phyloP scores from a whole-genome alignment of 441 rosid species.

The Jatropha multifida region DNA sequence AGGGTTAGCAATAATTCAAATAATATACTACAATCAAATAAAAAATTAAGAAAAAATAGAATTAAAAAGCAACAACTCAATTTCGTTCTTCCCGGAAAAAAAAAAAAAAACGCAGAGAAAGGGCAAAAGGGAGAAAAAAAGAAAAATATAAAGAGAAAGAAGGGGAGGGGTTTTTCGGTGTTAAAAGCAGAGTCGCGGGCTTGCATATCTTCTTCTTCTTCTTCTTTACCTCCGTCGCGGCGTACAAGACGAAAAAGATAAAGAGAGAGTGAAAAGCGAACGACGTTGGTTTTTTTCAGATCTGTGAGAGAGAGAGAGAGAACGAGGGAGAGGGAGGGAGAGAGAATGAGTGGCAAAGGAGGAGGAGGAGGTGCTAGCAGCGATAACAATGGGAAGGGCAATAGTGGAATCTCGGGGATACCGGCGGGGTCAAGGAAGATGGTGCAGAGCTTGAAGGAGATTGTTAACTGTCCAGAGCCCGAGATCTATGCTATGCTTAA shows the following conservation, averaged over 20 bases:
- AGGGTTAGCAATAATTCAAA: too few relatives aligned
- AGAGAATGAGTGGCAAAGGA: slow-evolving; percentile 56
- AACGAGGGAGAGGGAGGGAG: slow-evolving; percentile 42
- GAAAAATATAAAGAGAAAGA: neutral
- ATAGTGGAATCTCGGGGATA: slow-evolving; percentile 57
- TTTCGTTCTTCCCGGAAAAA: too few relatives aligned
- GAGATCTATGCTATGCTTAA: slow-evolving; percentile 97
- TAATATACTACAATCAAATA: too few relatives aligned
- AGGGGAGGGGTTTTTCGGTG: slow-evolving; percentile 20
- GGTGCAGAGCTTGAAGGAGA: slow-evolving; percentile 95
- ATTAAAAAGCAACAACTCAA: too few relatives aligned
- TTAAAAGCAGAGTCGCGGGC: slow-evolving; percentile 6
- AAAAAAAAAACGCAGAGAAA: too few relatives aligned
- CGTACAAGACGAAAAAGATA: neutral
- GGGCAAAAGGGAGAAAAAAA: too few relatives aligned
- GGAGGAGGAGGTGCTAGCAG: slow-evolving; percentile 47
- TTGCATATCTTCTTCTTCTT: slow-evolving; percentile 13
- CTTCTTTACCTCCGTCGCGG: slow-evolving; percentile 10
- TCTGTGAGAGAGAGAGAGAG: slow-evolving; percentile 41
- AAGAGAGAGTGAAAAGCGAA: neutral
- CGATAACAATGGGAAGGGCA: slow-evolving; percentile 40
- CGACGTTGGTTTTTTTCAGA: slow-evolving; percentile 33
- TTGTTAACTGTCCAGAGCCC: slow-evolving; percentile 78
- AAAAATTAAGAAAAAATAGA: too few relatives aligned
- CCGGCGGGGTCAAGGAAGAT: slow-evolving; percentile 83